These are phyloP conservation scores for Excoecaria agallocha DNA, from an alignment of 345 rosid genomes.

Conservation along the genomic window DNA sequence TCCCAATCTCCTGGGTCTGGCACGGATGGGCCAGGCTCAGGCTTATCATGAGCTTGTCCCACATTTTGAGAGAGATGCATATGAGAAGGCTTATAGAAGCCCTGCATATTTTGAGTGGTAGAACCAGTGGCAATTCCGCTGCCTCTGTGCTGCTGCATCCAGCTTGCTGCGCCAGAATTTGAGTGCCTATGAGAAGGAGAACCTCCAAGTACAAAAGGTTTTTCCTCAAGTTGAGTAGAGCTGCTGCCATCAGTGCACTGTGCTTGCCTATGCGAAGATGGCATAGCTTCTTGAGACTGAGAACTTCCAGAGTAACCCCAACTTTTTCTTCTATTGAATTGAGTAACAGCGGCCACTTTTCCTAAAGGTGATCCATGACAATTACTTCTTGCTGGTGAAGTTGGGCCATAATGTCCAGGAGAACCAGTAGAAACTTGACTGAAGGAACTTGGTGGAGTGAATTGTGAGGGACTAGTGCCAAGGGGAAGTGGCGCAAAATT, in stretches of 20 bases:
- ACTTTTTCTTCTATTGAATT: constrained; percentile 73
- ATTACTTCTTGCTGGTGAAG: constrained; percentile 88
- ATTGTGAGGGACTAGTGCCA: constrained; percentile 96
- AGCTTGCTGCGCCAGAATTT: constrained; percentile 44
- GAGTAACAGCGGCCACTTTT: constrained; percentile 72
- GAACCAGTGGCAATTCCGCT: constrained; percentile 49
- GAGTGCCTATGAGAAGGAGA: constrained; percentile 51
- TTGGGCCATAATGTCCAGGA: constrained; percentile 94
- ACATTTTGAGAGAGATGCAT: constrained; percentile 40
- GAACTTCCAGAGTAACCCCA: constrained; percentile 77
- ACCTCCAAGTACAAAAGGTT: constrained; percentile 45
- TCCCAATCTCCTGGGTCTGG: constrained; percentile 99
- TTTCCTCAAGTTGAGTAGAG: constrained; percentile 55
- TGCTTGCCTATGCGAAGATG: constrained; percentile 64
- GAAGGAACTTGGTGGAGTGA: constrained; percentile 82
- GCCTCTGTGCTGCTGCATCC: constrained; percentile 61
- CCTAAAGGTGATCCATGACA: constrained; percentile 92
- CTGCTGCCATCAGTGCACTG: constrained; percentile 47
- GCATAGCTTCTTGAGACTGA: constrained; percentile 61
- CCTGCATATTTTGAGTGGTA: constrained; percentile 43
- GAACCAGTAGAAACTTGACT: constrained; percentile 66
- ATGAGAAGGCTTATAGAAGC: constrained; percentile 39
- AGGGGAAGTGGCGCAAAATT: constrained; percentile 88
- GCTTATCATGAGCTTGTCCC: constrained; percentile 48
- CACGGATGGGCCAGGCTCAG: constrained; percentile 51